Conservation (phyloP, 441 rosid genomes). For the Sinapis alba region DNA sequence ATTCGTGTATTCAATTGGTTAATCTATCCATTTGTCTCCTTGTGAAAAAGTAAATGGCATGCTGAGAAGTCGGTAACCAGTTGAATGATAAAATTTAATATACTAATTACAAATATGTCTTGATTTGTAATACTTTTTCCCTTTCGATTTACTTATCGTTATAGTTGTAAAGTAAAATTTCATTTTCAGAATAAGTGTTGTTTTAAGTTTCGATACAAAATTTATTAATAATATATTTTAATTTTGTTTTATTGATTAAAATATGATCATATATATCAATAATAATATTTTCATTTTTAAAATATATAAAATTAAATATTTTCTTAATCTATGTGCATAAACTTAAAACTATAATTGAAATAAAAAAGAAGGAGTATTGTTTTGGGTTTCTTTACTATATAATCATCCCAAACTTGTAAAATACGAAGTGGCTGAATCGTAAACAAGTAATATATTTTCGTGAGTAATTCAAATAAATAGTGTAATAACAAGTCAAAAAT, state of each 20-base stretch:
- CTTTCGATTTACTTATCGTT: too few species aligned
- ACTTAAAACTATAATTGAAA: too few species aligned
- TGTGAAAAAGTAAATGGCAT: conserved; percentile 24
- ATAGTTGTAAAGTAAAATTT: too few species aligned
- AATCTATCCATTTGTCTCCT: conserved; percentile 24
- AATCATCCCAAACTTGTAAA: not conserved
- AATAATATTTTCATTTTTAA: too few species aligned
- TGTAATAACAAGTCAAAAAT: not conserved
- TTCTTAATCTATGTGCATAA: too few species aligned
- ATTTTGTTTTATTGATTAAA: too few species aligned
- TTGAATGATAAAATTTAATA: conserved; percentile 20
- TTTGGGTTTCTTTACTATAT: not conserved
- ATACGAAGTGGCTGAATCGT: not conserved
- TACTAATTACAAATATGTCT: not conserved
- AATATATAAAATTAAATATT: too few species aligned
- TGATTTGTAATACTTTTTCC: not conserved
- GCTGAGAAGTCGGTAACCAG: conserved; percentile 31
- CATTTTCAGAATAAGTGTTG: too few species aligned
- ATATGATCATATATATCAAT: too few species aligned
- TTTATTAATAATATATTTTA: too few species aligned
- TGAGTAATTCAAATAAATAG: not conserved
- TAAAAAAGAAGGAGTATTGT: too few species aligned
- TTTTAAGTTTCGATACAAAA: too few species aligned
- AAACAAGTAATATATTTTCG: not conserved
- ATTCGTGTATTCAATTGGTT: not conserved